These are phyloP conservation scores for Pseudogymnoascus sp. DNA, from an alignment of 2,329 filamentous ascomycete species.

Conservation along the genomic window DNA sequence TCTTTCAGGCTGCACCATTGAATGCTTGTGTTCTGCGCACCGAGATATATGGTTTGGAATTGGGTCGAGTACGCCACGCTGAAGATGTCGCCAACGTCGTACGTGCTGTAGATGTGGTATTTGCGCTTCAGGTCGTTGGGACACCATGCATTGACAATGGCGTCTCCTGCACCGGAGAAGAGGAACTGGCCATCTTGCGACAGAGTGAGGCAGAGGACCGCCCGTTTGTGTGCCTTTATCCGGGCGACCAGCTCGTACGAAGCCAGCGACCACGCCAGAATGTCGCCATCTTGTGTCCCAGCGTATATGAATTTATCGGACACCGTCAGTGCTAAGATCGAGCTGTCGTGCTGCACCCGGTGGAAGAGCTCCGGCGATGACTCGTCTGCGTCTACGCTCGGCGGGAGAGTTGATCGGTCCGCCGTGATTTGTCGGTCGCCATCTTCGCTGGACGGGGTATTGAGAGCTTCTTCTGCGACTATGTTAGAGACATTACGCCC, in stretches of 20 bases:
- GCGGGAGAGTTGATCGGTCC: neutral
- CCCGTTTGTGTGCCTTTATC: slow-evolving; percentile 84
- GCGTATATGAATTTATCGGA: slow-evolving; percentile 79
- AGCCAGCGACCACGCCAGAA: slow-evolving; percentile 81
- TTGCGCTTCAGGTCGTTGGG: slow-evolving; percentile 66
- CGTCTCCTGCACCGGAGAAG: slow-evolving; percentile 89
- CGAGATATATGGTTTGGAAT: slow-evolving; percentile 78
- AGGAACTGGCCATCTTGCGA: slow-evolving; percentile 66
- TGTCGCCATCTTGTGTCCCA: slow-evolving; percentile 88
- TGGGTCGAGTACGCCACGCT: slow-evolving; percentile 81
- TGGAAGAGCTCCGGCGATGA: slow-evolving; percentile 59
- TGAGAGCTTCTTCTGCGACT: neutral
- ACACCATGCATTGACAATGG: slow-evolving; percentile 90
- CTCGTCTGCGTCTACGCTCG: neutral
- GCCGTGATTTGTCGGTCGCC: neutral
- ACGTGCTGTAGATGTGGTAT: slow-evolving; percentile 86
- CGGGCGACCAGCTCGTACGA: slow-evolving; percentile 74
- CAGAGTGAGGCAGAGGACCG: slow-evolving; percentile 77
- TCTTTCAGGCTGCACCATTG: slow-evolving; percentile 81
- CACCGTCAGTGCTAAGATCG: slow-evolving; percentile 74
- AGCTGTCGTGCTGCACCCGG: slow-evolving; percentile 67
- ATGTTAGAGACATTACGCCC: neutral
- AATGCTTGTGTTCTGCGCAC: slow-evolving; percentile 88
- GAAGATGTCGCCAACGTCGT: slow-evolving; percentile 93
- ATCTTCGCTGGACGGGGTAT: slow-evolving; percentile 2